Evolutionary conservation across 192 early-diverging fungal species (phyloP), one percentile per base, ranked within the genome.

Genomic region (Hyaloraphidium curvatum): DNA sequence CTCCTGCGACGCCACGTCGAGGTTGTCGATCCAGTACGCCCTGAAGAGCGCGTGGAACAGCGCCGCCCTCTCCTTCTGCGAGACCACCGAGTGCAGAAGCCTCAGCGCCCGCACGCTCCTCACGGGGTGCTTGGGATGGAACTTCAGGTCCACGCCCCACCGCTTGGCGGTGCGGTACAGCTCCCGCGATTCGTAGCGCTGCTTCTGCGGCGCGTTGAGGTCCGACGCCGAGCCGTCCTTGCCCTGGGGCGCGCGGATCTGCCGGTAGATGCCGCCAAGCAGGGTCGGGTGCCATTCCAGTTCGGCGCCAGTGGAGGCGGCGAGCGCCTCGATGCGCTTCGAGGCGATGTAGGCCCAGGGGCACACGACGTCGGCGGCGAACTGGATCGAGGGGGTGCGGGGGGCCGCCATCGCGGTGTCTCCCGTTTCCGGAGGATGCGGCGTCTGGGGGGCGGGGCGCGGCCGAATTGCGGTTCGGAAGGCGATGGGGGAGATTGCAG

Each of bases 271-370:
- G 11, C 43, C 43, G 11, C 43, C 43, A 14, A 48, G 23, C 11
- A 48, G 19, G 17, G 25, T 25, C 14, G 43, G 43, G 17, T 5
- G 14, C 43, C 43, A 48, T 25, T 22, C 25, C 7, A 48, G 7
- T 48, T 48, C 25, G 17, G 43, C 43, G 7, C 23, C 14, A 19
- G 14, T 14, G 7, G 7, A 5, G 5, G 43, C 5, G 5, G 43
- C 43, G 23, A 48, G 17, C 7, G 14, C 5, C 19, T 48, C 43
- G 43, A 48, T 48, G 14, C 43, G 11, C 4, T 25, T 14, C 7
- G 43, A 48, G 14, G 43, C 43, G 23, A 48, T 48, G 43, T 48
- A 48, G 43, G 43, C 43, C 43, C 43, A 48, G 11, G 43, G 43
- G 25, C 43, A 48, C 7, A 48, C 43, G 23, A 48, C 25, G 23